Base-by-base conservation (phyloP, 2,329 filamentous ascomycete genomes). In the Emergomyces orientalis region DNA sequence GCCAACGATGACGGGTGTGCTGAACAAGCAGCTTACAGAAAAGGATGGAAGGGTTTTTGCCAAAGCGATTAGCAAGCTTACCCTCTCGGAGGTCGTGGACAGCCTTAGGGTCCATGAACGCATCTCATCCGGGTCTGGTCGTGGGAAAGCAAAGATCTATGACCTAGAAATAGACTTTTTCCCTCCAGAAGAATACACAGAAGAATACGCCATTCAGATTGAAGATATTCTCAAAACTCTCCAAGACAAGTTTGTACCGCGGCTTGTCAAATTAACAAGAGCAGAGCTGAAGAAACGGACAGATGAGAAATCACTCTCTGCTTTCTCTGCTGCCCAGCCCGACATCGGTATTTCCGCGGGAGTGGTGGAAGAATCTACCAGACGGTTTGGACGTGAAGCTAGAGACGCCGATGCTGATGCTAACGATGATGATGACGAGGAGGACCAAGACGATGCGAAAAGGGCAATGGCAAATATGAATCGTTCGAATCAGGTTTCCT, bases 61-160 rank as follows among this genome's bases (percentile, higher is more conserved):
- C 57, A 99, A 99, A 79, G 89, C 87, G 32, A 96, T 97, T 72
- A 96, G 90, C 71, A 86, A 89, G 65, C 82, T 97, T 54, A 90
- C 89, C 3, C 81, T 99, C 52, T 87, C 90, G 0, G 88, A 95
- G 69, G 85, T 99, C 43, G 78, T 97, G 37, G 90, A 97, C 72
- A 86, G 87, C 66, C 88, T 91, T 17, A 85, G 82, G 1, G 89
- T 97, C 27, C 87, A 86, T 61, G 95, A 99, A 76, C 85, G 83
- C 34, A 85, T 93, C 60, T 90, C 90, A 14, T 83, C 84, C 63
- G 91, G 90, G 49, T 77, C 85, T 39, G 84, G 84, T 4, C 83
- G 86, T 70, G 78, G 82, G 0, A 83, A 90, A 69, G 90, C 91
- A 61, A 97, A 95, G 78, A 87, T 88, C 56, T 99, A 92, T 76